A percentile compares a stretch with the other conserved stretches of the same genome.
Conservation (phyloP, 164 flowering plant species). For the Paratinospora sagittata region DNA sequence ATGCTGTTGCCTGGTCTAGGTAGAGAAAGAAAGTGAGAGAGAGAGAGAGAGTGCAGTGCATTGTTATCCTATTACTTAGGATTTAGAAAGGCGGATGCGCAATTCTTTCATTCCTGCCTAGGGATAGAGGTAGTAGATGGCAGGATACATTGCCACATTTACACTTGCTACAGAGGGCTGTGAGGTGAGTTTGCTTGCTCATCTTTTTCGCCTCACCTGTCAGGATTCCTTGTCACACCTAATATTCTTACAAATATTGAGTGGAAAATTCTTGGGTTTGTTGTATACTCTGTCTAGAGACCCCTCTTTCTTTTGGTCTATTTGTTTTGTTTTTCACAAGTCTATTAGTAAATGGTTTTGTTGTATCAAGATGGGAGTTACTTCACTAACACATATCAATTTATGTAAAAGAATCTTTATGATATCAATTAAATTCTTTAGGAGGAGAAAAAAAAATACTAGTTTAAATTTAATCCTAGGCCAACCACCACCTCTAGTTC, state of each 20-base stretch:
- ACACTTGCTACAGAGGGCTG: not conserved
- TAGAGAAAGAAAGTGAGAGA: no score
- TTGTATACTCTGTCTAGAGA: not conserved
- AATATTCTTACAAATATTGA: not conserved
- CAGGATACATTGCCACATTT: not conserved
- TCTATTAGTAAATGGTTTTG: not conserved
- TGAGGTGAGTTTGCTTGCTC: not conserved
- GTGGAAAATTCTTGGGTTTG: not conserved
- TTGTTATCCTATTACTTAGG: not conserved
- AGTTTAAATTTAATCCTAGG: no score
- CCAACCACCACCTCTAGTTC: no score
- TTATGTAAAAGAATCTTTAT: no score
- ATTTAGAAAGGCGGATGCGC: not conserved
- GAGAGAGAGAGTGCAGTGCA: not conserved
- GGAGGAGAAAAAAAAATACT: no score
- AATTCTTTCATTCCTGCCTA: slow-evolving; percentile 16
- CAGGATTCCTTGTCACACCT: not conserved
- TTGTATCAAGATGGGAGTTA: no score
- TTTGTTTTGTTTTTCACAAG: not conserved
- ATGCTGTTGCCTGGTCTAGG: slow-evolving; percentile 35
- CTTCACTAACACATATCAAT: no score
- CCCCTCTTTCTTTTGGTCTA: no score
- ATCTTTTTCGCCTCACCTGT: not conserved
- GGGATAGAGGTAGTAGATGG: not conserved
- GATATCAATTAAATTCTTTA: no score